These are phyloP conservation scores for Eucalyptus tenuipes DNA, from an alignment of 345 rosid genomes.

Conservation along the genomic window DNA sequence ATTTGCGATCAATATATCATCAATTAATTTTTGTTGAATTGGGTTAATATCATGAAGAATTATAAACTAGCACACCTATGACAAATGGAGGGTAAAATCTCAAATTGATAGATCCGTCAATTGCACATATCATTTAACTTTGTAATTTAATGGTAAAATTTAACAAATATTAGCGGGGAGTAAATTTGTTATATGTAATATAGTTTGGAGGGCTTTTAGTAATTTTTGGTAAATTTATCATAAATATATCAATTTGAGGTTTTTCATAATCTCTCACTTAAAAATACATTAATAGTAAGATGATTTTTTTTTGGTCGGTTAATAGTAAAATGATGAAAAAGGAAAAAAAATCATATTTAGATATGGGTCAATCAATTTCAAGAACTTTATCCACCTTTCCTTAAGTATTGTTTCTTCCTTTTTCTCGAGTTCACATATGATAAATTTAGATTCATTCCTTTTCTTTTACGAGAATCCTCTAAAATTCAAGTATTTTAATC, in stretches of 20 bases:
- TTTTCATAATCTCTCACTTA: fast-evolving
- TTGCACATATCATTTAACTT: fast-evolving
- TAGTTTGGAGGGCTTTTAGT: fast-evolving
- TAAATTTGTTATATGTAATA: fast-evolving
- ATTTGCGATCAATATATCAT: fast-evolving
- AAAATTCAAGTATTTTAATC: neutral
- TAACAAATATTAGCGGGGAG: fast-evolving
- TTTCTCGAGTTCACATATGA: neutral
- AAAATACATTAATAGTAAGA: neutral
- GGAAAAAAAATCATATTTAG: neutral
- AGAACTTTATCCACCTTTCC: neutral
- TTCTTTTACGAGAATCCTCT: neutral
- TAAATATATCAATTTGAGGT: fast-evolving
- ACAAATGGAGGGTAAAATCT: fast-evolving
- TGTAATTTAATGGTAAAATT: no score
- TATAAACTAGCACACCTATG: fast-evolving
- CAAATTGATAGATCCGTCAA: fast-evolving
- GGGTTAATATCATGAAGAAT: no score
- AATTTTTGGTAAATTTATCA: fast-evolving
- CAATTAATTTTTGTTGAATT: fast-evolving
- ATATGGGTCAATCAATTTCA: neutral
- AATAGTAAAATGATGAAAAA: neutral
- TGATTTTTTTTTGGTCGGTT: no score
- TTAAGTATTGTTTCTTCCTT: neutral
- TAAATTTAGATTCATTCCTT: neutral